Base-by-base conservation (phyloP, 2,329 filamentous ascomycete genomes). In the Bipolaris zeicola region DNA sequence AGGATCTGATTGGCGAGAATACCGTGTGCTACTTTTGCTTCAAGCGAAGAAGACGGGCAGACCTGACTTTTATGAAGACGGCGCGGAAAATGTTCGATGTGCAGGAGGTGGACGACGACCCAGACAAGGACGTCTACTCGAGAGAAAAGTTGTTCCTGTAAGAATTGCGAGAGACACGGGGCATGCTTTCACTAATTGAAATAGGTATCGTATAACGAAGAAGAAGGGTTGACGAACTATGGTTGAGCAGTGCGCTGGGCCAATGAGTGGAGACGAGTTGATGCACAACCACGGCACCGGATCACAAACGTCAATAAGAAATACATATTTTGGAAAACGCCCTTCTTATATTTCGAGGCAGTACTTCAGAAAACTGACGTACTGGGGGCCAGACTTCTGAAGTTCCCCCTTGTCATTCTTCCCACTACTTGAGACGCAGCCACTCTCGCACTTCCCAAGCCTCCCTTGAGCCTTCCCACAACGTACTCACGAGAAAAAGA, bases 21-120 rank as follows among this genome's bases (percentile, higher is more conserved):
- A 86, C 85, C 0, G 76, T 92, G 41, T 92, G 89, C 74, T 89
- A 89, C 20, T 98, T 99, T 78, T 96, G 94, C 80, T 97, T 96
- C 82, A 98, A 96, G 82, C 94, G 92, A 79, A 84, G 95, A 65
- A 86, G 95, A 71, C 85, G 91, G 58, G 95, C 82, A 5, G 82
- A 85, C 64, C 65, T 83, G 70, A 76, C 79, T 26, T 85, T 84
- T 57, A 77, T 84, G 68, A 84, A 82, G 69, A 73, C 75, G 6
- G 76, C 78, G 14, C 79, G 73, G 64, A 83, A 83, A 68, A 72
- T 76, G 65, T 81, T 84, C 55, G 61, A 76, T 46, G 79, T 84
- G 14, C 66, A 74, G 54, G 77, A 79, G 50, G 76, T 83, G 6
- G 67, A 72, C 20, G 81, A 84, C 61, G 81, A 84, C 66, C 76